Percentiles rank a stretch among this genome's conserved stretches.
These are phyloP conservation scores for Alternaria conjuncta DNA, from an alignment of 2,329 filamentous ascomycete species.

Conservation along the genomic window DNA sequence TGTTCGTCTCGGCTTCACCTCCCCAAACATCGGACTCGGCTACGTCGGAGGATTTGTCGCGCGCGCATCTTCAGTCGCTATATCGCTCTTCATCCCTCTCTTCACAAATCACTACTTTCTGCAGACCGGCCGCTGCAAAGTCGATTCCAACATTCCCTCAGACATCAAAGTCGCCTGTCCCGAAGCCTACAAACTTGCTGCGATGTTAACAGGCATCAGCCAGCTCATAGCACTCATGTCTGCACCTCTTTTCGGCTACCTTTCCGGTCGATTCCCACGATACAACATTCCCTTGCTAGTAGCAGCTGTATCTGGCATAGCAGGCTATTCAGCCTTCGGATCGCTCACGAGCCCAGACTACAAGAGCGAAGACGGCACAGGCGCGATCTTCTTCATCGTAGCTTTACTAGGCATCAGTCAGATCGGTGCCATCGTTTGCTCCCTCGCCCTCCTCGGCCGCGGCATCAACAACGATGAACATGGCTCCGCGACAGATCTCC, in stretches of 20 bases:
- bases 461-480: constrained; percentile 69
- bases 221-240: constrained; percentile 85
- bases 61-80: constrained; percentile 90
- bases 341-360: constrained; percentile 79
- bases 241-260: constrained; percentile 85
- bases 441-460: constrained; percentile 82
- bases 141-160: constrained; percentile 48
- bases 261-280: constrained; percentile 69
- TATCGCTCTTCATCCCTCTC: constrained; percentile 92
- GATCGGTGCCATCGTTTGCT: constrained; percentile 96
- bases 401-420: constrained; percentile 87
- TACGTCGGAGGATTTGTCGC: constrained; percentile 96
- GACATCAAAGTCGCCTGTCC: constrained; percentile 87
- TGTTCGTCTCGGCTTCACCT: constrained; percentile 69
- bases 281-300: constrained; percentile 77
- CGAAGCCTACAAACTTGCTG: constrained; percentile 84
- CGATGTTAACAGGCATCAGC: constrained; percentile 85
- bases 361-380: constrained; percentile 70
- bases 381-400: constrained; percentile 76
- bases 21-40: constrained; percentile 80
- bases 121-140: constrained; percentile 75
- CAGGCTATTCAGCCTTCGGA: constrained; percentile 79
- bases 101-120: constrained; percentile 93
- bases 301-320: constrained; percentile 74
- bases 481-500: background rate